Percentiles rank a stretch among this genome's conserved stretches.
Evolutionary conservation across 2,329 filamentous ascomycete genomes (phyloP).

Genomic region (Botryotinia narcissicola): DNA sequence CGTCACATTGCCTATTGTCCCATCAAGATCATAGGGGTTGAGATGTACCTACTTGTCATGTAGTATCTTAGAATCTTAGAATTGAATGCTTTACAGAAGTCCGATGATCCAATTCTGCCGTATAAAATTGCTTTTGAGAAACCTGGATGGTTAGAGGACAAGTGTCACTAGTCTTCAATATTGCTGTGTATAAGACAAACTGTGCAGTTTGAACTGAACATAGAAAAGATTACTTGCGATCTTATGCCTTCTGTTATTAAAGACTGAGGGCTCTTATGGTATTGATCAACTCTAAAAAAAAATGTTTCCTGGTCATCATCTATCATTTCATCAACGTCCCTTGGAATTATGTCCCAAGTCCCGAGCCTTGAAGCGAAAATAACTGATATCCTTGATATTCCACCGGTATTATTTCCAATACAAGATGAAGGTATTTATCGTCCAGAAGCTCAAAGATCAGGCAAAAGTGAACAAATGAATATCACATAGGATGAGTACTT

Average conservation of each 20-base stretch:
- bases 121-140: neutral
- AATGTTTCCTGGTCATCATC: neutral
- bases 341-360: neutral
- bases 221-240: rapidly evolving
- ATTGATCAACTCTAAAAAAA: neutral
- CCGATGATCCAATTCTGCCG: neutral
- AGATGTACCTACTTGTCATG: neutral
- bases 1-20: neutral
- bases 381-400: neutral
- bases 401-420: neutral
- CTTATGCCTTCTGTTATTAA: neutral
- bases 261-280: neutral
- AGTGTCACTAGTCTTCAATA: neutral
- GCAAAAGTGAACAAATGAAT: neutral
- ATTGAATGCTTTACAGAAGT: neutral
- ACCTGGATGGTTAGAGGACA: too few species aligned
- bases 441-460: neutral
- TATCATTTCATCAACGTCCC: neutral
- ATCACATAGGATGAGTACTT: neutral
- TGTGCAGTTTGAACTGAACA: neutral
- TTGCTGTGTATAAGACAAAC: neutral
- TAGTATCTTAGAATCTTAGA: neutral
- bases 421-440: neutral
- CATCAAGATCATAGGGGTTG: neutral
- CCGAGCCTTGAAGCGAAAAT: neutral